Evolutionary conservation across 1,284 basidiomycete species (phyloP).

Genomic region (Singerocomus inundabilis): DNA sequence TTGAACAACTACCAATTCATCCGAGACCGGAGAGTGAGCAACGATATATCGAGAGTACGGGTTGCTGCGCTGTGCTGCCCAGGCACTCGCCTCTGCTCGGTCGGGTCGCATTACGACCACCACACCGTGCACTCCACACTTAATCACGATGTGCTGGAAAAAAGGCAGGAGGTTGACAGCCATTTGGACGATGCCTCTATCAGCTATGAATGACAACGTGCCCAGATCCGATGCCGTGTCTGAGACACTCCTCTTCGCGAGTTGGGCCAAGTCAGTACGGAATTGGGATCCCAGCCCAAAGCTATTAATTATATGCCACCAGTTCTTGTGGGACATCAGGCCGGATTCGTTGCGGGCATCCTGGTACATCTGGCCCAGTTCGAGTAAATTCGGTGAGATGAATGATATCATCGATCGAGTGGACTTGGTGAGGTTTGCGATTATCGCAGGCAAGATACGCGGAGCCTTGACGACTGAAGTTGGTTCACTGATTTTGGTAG

Average conservation of each 20-base stretch:
- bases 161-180: constrained; percentile 78
- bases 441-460: constrained; percentile 66
- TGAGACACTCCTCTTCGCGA: constrained; percentile 47
- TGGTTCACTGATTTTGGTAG: constrained; percentile 60
- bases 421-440: constrained; percentile 30
- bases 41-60: constrained; percentile 49
- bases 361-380: constrained; percentile 68
- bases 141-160: constrained; percentile 79
- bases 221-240: constrained; percentile 41
- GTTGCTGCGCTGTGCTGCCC: constrained; percentile 50
- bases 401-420: constrained; percentile 56
- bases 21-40: constrained; percentile 44
- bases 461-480: constrained; percentile 83
- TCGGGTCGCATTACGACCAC: constrained; percentile 60
- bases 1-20: constrained; percentile 56
- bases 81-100: constrained; percentile 41
- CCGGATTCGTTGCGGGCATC: constrained; percentile 46
- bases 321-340: constrained; percentile 51
- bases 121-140: constrained; percentile 73
- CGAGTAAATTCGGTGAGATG: constrained; percentile 77
- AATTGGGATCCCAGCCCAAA: constrained; percentile 64
- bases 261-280: constrained; percentile 60
- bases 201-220: constrained; percentile 62
- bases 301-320: constrained; percentile 66
- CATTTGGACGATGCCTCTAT: constrained; percentile 74